A percentile compares a stretch with the other conserved stretches of the same genome.
These are phyloP conservation scores for Coemansia asiatica DNA, from an alignment of 192 early-diverging fungal genomes.

Conservation along the genomic window DNA sequence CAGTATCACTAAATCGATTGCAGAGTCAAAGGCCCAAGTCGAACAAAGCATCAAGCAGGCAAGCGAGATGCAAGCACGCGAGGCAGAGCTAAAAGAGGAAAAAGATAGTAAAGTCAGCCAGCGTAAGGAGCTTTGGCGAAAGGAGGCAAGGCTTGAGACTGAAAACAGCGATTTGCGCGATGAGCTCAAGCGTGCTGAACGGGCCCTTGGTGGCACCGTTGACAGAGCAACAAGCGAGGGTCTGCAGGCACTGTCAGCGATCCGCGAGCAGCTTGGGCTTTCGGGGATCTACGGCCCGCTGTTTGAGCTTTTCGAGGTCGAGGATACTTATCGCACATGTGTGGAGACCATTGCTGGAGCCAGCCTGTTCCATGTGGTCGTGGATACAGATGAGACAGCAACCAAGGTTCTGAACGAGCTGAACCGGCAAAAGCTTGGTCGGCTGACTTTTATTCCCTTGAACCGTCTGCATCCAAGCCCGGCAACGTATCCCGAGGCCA, in stretches of 20 bases:
- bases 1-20: conserved; percentile 21
- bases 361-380: conserved; percentile 94
- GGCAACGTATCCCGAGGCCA: conserved; percentile 62
- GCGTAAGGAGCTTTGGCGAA: conserved; percentile 83
- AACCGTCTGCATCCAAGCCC: conserved; percentile 73
- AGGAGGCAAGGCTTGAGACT: conserved; percentile 73
- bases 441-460: conserved; percentile 95
- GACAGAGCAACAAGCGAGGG: conserved; percentile 83
- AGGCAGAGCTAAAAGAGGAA: conserved; percentile 40
- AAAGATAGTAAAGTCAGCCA: conserved; percentile 36
- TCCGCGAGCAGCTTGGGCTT: conserved; percentile 65
- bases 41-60: conserved; percentile 28
- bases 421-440: conserved; percentile 63
- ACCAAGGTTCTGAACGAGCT: conserved; percentile 62
- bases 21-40: conserved; percentile 24
- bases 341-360: conserved; percentile 85
- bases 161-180: conserved; percentile 67
- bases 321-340: conserved; percentile 77
- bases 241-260: conserved; percentile 66
- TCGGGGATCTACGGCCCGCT: conserved; percentile 86
- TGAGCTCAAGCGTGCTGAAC: conserved; percentile 73
- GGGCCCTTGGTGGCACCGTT: conserved; percentile 71
- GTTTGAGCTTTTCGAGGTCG: conserved; percentile 88
- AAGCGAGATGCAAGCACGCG: conserved; percentile 43
- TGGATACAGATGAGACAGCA: conserved; percentile 92